Conservation (phyloP, 2,329 filamentous ascomycete species). For the Escovopsis sp. region DNA sequence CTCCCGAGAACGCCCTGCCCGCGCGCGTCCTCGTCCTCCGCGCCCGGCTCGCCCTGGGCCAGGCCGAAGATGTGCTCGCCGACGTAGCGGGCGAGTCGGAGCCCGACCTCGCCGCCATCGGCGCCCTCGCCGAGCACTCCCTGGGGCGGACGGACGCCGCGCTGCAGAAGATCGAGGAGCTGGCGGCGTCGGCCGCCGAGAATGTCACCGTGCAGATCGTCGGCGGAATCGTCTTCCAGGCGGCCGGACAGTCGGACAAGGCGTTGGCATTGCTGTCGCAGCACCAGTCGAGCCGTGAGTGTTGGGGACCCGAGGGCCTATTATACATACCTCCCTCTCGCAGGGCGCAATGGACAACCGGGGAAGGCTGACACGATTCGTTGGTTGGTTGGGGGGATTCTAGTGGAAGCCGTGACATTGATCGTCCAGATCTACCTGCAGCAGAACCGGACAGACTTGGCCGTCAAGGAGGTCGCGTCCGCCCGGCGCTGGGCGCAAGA, state of each 20-base stretch:
- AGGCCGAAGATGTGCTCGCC: conserved; percentile 57
- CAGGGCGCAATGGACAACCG: too few species aligned
- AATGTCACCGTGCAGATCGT: conserved; percentile 72
- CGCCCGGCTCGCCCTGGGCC: conserved; percentile 68
- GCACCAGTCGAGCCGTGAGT: conserved; percentile 75
- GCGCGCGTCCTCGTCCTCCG: conserved; percentile 68
- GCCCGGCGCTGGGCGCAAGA: conserved; percentile 93
- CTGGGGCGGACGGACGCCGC: conserved; percentile 49
- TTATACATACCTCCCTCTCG: too few species aligned
- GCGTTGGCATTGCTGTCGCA: conserved; percentile 65
- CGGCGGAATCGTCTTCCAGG: conserved; percentile 68
- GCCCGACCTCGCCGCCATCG: conserved; percentile 63
- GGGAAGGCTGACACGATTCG: too few species aligned
- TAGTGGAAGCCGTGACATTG: conserved; percentile 64
- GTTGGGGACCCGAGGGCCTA: background rate
- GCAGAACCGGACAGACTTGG: conserved; percentile 83
- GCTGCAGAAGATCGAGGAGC: conserved; percentile 46
- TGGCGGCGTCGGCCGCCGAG: conserved; percentile 52
- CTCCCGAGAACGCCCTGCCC: conserved; percentile 59
- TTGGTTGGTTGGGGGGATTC: background rate
- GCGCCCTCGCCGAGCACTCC: conserved; percentile 55
- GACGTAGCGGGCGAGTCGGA: conserved; percentile 51
- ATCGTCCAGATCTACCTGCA: conserved; percentile 86
- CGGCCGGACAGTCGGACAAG: conserved; percentile 68
- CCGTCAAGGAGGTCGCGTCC: conserved; percentile 72